A percentile compares a stretch with the other conserved stretches of the same genome.
Conservation (phyloP, 2,329 filamentous ascomycete genomes). For the Ceratocystis cacaofunesta region DNA sequence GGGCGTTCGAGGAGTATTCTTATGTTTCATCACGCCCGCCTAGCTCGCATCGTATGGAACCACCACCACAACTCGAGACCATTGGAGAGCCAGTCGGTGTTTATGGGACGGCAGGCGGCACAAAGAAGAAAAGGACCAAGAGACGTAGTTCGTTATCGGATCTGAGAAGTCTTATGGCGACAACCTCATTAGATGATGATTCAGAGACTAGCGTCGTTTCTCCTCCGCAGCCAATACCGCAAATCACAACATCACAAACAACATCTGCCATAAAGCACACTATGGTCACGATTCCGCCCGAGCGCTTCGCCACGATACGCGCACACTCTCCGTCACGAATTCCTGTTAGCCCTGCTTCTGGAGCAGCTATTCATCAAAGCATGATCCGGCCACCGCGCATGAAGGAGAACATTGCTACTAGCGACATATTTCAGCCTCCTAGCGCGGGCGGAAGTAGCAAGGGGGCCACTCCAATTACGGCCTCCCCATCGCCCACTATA, state of each 20-base stretch:
- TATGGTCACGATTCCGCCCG: constrained; percentile 14
- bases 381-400: constrained; percentile 30
- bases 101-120: constrained; percentile 22
- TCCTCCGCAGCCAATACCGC: constrained; percentile 11
- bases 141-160: constrained; percentile 85
- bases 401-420: constrained; percentile 32
- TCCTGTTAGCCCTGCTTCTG: constrained; percentile 34
- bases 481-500: constrained; percentile 17
- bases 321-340: constrained; percentile 35
- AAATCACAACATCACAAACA: constrained; percentile 14
- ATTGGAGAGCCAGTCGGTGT: constrained; percentile 43
- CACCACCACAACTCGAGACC: constrained; percentile 36
- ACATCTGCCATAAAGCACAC: constrained; percentile 16
- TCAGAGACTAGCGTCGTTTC: constrained; percentile 14
- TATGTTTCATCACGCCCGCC: constrained; percentile 29
- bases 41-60: constrained; percentile 41
- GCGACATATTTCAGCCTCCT: constrained; percentile 19
- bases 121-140: constrained; percentile 50
- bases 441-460: not conserved
- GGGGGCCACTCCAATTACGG: not conserved
- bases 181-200: constrained; percentile 35
- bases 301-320: constrained; percentile 19
- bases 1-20: constrained; percentile 43
- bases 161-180: constrained; percentile 53
- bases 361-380: constrained; percentile 13